Evolutionary conservation across 2,329 filamentous ascomycete genomes (phyloP), one percentile per base, ranked within the genome.

Genomic region (Phoma herbarum): DNA sequence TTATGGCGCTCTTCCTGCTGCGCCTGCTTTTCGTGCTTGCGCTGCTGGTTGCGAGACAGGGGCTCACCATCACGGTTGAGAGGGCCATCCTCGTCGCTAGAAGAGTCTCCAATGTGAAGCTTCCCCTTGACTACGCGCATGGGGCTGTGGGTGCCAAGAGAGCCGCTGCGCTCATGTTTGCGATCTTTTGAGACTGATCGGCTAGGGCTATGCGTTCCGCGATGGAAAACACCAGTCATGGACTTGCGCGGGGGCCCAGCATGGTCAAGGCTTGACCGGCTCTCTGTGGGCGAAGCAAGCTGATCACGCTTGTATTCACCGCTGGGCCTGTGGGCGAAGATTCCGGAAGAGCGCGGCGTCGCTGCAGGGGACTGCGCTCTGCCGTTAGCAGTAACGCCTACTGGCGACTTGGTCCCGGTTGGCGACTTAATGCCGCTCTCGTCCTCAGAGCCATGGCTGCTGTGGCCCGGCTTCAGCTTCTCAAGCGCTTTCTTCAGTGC

Each of bases 61-160:
- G 76, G 76, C 69, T 83, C 80, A 52, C 81, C 82, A 23, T 83
- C 79, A 44, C 80, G 75, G 70, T 83, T 83, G 63, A 83, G 74
- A 18, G 81, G 80, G 9, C 75, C 72, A 31, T 67, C 66, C 10
- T 76, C 75, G 59, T 71, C 74, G 23, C 72, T 75, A 59, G 66
- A 66, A 29, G 68, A 66, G 35, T 68, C 62, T 48, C 67, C 73
- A 51, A 80, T 66, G 61, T 76, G 74, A 29, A 79, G 71, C 67
- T 77, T 78, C 66, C 78, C 76, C 59, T 75, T 77, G 62, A 80
- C 68, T 9, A 70, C 72, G 7, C 76, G 72, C 53, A 79, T 76
- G 29, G 78, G 78, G 63, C 75, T 77, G 63, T 74, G 71, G 51
- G 69, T 69, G 55, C 66, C 59, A 18, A 63, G 55, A 10, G 72